A percentile compares a stretch with the other conserved stretches of the same genome.
phyloP scores from a whole-genome alignment of 441 rosid species.

The Mallotus japonicus region DNA sequence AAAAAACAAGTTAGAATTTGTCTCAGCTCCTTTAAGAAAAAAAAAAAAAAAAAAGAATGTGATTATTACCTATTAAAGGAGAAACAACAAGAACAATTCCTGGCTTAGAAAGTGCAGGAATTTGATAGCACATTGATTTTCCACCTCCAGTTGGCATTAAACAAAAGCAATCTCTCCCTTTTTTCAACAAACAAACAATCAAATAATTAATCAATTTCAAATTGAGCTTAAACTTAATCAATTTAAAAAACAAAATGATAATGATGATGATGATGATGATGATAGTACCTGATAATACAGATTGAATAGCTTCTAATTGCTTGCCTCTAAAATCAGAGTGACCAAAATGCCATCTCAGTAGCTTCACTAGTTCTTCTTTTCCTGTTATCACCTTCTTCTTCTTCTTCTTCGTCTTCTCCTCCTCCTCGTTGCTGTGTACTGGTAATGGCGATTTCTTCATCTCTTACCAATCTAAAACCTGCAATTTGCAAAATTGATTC shows the following conservation, averaged over 20 bases:
- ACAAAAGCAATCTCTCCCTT: constrained; percentile 95
- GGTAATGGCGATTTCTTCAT: constrained; percentile 81
- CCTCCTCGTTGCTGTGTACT: constrained; percentile 42
- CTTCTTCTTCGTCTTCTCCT: constrained; percentile 32
- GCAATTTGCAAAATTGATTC: too few relatives aligned
- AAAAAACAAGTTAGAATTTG: too few relatives aligned
- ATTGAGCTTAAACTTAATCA: background rate
- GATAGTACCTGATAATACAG: constrained; percentile 64
- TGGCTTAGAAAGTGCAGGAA: constrained; percentile 85
- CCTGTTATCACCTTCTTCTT: constrained; percentile 30
- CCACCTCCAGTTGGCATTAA: constrained; percentile 99
- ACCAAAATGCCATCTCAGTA: constrained; percentile 93
- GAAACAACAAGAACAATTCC: constrained; percentile 94
- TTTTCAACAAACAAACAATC: background rate
- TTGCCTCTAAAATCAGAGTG: constrained; percentile 77
- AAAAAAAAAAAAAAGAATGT: background rate
- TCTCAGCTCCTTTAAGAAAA: too few relatives aligned
- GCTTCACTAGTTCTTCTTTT: constrained; percentile 75
- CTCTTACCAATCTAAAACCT: background rate
- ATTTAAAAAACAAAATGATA: background rate
- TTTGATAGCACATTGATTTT: constrained; percentile 93
- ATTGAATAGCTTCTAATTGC: constrained; percentile 85
- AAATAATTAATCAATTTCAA: background rate
- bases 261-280: background rate
- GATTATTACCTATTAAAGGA: constrained; percentile 76